Evolutionary conservation across 306 rosid genomes (phyloP), one percentile per base, ranked within the genome.

Genomic region (Quillaja saponaria): DNA sequence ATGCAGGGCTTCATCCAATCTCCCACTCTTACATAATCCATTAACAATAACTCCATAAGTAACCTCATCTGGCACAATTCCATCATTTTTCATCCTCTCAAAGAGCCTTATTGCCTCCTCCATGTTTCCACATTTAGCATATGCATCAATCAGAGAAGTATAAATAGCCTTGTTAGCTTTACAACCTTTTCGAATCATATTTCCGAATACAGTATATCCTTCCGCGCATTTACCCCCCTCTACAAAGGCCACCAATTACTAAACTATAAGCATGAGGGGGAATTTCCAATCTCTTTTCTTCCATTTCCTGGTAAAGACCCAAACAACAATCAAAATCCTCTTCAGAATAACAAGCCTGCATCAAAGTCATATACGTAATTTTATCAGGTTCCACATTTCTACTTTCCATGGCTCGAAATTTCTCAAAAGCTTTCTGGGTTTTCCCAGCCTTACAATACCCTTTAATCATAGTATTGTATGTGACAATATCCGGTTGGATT

Each of bases 251-350:
- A 42, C 84, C 74, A 14, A 89, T 80, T 39, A 87, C 89, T 51
- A 89, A 83, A 74, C 84, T 76, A 75, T 74, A 84, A 4, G 77
- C 84, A 51, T 86, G 99, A 28, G 76, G 47, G 0, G 88, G 87
- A 68, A 89, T 65, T 49, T 64, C 88, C 53, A 92, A 38, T 19
- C 83, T 75, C 18, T 68, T 85, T 35, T 92, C 99, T 34, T 64
- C 81, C 88, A 92, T 81, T 76, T 89, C 99, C 54, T 84, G 87
- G 71, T 86, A 92, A 42, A 92, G 85, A 47, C 96, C 67, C 83
- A 84, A 61, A 68, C 96, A 84, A 45, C 65, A 49, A 75, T 80
- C 86, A 57, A 84, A 74, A 69, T 83, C 84, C 17, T 79, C 86
- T 61, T 80, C 84, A 0, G 71, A 53, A 71, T 89, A 89, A 67